Conservation (phyloP, 2,329 filamentous ascomycete genomes). For the Lasiodiplodia gonubiensis region DNA sequence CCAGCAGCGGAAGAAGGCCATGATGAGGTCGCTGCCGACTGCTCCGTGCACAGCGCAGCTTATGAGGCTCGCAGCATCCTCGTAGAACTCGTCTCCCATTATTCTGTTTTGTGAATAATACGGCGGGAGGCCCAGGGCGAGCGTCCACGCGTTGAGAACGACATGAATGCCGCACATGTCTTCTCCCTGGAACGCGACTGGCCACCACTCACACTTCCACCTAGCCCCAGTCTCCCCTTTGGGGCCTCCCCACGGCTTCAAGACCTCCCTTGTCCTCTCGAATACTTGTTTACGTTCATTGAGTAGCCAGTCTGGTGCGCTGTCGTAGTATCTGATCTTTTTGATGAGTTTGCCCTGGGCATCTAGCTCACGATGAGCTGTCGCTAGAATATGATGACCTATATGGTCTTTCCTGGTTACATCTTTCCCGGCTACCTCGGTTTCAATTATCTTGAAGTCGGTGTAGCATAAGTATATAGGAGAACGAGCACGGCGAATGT, state of each 20-base stretch:
- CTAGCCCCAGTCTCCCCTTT: no score
- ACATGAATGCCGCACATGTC: slow-evolving; percentile 31
- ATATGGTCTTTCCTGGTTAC: background rate
- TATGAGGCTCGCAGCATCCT: background rate
- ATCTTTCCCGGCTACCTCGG: background rate
- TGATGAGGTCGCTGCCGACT: background rate
- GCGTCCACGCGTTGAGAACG: slow-evolving; percentile 33
- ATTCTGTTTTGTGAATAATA: no score
- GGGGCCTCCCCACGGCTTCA: background rate
- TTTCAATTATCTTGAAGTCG: background rate
- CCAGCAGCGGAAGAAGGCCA: background rate
- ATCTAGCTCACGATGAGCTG: background rate
- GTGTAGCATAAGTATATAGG: background rate
- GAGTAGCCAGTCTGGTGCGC: background rate
- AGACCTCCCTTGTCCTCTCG: background rate
- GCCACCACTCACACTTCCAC: background rate
- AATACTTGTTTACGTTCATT: fast-evolving
- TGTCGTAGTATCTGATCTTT: background rate
- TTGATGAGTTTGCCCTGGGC: background rate
- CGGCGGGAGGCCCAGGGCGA: slow-evolving; percentile 30
- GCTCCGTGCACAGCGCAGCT: background rate
- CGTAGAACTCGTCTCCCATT: background rate
- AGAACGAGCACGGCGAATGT: background rate
- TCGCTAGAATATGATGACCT: background rate
- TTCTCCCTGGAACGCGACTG: fast-evolving